These are phyloP conservation scores for Fibroporia radiculosa DNA, from an alignment of 768 basidiomycete species.

Conservation along the genomic window DNA sequence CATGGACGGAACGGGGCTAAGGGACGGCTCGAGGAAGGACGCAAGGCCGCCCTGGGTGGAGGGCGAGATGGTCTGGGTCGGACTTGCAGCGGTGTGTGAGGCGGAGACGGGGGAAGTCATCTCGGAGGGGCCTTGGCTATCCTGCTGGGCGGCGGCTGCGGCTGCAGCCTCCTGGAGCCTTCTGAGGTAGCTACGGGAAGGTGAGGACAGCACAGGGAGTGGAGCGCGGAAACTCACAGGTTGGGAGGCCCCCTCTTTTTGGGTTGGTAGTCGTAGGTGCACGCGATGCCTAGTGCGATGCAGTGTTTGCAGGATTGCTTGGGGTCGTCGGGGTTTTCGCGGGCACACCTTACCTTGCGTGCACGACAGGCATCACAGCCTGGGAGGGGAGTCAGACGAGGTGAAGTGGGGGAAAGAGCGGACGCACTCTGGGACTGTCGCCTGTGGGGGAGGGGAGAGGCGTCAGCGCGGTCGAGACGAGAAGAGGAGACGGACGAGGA, in stretches of 20 bases:
- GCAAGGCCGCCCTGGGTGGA: slow-evolving; percentile 22
- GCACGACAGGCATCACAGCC: slow-evolving; percentile 85
- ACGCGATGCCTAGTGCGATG: slow-evolving; percentile 70
- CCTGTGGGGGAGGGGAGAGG: slow-evolving; percentile 39
- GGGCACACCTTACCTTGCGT: slow-evolving; percentile 78
- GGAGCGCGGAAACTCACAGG: slow-evolving; percentile 43
- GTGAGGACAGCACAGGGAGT: slow-evolving; percentile 8
- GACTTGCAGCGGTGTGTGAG: slow-evolving; percentile 29
- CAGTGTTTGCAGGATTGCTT: slow-evolving; percentile 86
- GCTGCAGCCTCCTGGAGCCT: slow-evolving; percentile 68
- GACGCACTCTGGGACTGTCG: slow-evolving; percentile 78
- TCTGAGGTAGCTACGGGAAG: slow-evolving; percentile 54
- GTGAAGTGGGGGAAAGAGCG: slow-evolving; percentile 14
- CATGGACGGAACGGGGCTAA: slow-evolving; percentile 26
- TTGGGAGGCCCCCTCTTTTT: slow-evolving; percentile 93
- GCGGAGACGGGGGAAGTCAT: slow-evolving; percentile 38
- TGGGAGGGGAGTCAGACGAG: slow-evolving; percentile 26
- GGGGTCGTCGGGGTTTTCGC: slow-evolving; percentile 70
- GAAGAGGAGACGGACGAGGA: slow-evolving; percentile 18
- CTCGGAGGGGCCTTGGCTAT: slow-evolving; percentile 15
- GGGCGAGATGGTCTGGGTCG: slow-evolving; percentile 35
- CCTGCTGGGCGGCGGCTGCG: slow-evolving; percentile 39
- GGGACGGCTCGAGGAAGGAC: slow-evolving; percentile 45
- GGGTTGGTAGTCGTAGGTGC: slow-evolving; percentile 89
- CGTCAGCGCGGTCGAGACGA: slow-evolving; percentile 11